Percentiles rank a stretch among this genome's conserved stretches.
Conservation (phyloP, 805 yeast species). For the Candida tallmaniae region DNA sequence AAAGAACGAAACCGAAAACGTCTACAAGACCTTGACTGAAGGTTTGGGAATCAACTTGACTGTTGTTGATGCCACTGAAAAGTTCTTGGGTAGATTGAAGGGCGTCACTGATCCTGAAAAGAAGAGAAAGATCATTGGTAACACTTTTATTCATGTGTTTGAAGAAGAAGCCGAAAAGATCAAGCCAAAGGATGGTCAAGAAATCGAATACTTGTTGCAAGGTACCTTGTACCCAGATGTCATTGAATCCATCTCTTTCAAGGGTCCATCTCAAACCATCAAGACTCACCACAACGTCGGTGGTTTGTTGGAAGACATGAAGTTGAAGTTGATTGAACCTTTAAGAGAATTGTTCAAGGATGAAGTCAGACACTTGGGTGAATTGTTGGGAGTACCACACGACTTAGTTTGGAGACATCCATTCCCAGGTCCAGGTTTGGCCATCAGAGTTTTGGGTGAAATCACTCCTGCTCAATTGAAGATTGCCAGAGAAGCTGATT, state of each 20-base stretch:
- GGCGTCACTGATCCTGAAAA: slow-evolving; percentile 98
- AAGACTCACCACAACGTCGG: slow-evolving; percentile 99
- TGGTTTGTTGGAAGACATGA: slow-evolving; percentile 96
- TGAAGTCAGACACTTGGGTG: slow-evolving; percentile 96
- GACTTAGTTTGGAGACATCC: slow-evolving; percentile 99
- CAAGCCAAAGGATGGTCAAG: slow-evolving; percentile 83
- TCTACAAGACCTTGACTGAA: slow-evolving; percentile 82
- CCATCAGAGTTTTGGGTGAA: slow-evolving; percentile 96
- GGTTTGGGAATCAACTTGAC: slow-evolving; percentile 94
- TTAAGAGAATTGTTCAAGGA: slow-evolving; percentile 97
- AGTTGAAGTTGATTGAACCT: slow-evolving; percentile 96
- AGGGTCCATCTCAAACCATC: slow-evolving; percentile 99
- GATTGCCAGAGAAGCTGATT: slow-evolving; percentile 96
- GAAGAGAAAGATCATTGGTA: slow-evolving; percentile 98
- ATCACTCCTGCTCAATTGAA: slow-evolving; percentile 90
- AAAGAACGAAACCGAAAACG: slow-evolving; percentile 84
- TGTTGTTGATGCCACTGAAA: slow-evolving; percentile 91
- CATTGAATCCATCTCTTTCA: slow-evolving; percentile 96
- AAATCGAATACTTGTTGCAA: slow-evolving; percentile 89
- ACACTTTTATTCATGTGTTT: slow-evolving; percentile 94
- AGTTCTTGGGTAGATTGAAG: slow-evolving; percentile 78
- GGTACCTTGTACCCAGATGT: slow-evolving; percentile 99
- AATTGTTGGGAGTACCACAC: slow-evolving; percentile 89
- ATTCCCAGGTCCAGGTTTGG: slow-evolving; percentile 99
- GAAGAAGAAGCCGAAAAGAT: slow-evolving; percentile 94